These are phyloP conservation scores for Nepenthes mirabilis DNA, from an alignment of 148 eudicot species.

Conservation along the genomic window DNA sequence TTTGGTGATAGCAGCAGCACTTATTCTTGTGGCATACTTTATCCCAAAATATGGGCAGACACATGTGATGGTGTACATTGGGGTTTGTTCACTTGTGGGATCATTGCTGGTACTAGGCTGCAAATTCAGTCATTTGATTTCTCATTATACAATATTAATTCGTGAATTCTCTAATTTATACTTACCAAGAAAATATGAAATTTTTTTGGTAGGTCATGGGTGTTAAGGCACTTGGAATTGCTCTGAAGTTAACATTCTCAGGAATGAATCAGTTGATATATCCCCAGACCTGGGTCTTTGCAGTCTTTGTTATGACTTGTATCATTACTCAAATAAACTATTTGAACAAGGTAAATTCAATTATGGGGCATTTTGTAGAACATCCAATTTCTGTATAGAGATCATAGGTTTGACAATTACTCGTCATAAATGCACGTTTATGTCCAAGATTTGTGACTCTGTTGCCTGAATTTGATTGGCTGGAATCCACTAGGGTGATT, in stretches of 20 bases:
- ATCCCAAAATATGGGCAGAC: slow-evolving; percentile 66
- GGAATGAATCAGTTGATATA: slow-evolving; percentile 61
- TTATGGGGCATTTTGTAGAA: not conserved
- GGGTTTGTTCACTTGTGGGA: slow-evolving; percentile 68
- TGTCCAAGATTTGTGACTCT: too few relatives aligned
- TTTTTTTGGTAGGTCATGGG: slow-evolving; percentile 56
- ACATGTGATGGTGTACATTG: slow-evolving; percentile 55
- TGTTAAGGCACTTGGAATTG: slow-evolving; percentile 70
- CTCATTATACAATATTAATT: not conserved
- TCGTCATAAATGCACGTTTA: too few relatives aligned
- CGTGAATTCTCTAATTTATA: slow-evolving; percentile 1
- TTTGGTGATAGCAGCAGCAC: slow-evolving; percentile 33
- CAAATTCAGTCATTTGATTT: not conserved
- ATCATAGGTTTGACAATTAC: too few relatives aligned
- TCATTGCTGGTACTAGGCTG: slow-evolving; percentile 48
- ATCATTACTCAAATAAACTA: slow-evolving; percentile 66
- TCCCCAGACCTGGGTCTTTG: slow-evolving; percentile 71
- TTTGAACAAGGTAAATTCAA: slow-evolving; percentile 46
- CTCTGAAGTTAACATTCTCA: slow-evolving; percentile 60
- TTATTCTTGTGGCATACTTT: slow-evolving; percentile 33
- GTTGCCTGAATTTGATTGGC: too few relatives aligned
- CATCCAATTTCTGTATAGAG: not conserved
- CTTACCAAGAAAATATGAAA: not conserved
- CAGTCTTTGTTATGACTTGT: slow-evolving; percentile 31
- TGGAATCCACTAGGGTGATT: too few relatives aligned